A percentile compares a stretch with the other conserved stretches of the same genome.
Evolutionary conservation across 495 filamentous ascomycete genomes (phyloP).

Genomic region (Penicillium lividum): DNA sequence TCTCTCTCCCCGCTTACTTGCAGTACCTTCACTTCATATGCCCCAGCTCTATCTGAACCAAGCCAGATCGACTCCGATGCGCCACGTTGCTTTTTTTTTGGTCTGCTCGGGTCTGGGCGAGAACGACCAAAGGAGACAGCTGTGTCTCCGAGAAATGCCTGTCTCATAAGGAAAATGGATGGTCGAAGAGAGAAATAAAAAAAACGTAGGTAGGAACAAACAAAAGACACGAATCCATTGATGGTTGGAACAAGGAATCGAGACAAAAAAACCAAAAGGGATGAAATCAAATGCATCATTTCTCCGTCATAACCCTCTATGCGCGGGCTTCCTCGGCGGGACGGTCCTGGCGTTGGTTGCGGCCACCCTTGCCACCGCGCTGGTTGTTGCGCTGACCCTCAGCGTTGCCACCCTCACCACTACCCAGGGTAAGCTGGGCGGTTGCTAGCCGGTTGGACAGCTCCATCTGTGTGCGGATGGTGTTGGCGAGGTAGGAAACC

Average conservation of each 20-base stretch:
- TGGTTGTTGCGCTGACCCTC: slow-evolving; percentile 40
- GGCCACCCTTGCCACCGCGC: slow-evolving; percentile 52
- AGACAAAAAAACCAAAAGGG: slow-evolving; percentile 28
- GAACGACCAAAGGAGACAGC: slow-evolving; percentile 7
- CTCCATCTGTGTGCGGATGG: slow-evolving; percentile 98
- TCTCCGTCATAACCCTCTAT: slow-evolving; percentile 27
- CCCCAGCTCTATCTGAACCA: slow-evolving; percentile 29
- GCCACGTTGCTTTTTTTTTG: slow-evolving; percentile 29
- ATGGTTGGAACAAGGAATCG: slow-evolving; percentile 19
- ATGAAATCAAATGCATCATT: slow-evolving; percentile 31
- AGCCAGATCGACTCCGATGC: slow-evolving; percentile 43
- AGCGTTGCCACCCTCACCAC: slow-evolving; percentile 42
- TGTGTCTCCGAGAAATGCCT: slow-evolving; percentile 11
- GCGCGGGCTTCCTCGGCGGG: slow-evolving; percentile 46
- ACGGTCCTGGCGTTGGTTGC: slow-evolving; percentile 45
- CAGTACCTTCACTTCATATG: slow-evolving; percentile 14
- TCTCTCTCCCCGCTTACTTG: slow-evolving; percentile 15
- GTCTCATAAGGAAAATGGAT: slow-evolving; percentile 17
- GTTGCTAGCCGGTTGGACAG: slow-evolving; percentile 91
- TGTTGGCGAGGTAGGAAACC: slow-evolving; percentile 96
- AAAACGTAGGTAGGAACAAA: slow-evolving; percentile 17
- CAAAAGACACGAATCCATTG: slow-evolving; percentile 18
- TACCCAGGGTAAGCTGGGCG: slow-evolving; percentile 68
- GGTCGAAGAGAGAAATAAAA: slow-evolving; percentile 15
- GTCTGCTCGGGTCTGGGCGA: slow-evolving; percentile 8